Evolutionary conservation across 192 early-diverging fungal species (phyloP).

Genomic region (Spinellus fusiger): DNA sequence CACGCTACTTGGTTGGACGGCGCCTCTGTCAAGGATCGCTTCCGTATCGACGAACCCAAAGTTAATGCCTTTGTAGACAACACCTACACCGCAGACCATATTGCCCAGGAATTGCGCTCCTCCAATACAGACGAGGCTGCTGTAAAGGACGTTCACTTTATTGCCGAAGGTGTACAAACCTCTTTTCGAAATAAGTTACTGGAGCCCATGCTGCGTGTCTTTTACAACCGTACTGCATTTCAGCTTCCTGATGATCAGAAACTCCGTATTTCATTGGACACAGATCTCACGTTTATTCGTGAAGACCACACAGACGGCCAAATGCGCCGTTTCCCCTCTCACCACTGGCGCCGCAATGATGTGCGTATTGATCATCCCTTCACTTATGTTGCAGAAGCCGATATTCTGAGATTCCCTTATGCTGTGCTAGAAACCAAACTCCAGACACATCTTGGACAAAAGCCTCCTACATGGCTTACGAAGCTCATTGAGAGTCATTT

Average conservation of each 20-base stretch:
- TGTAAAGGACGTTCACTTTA: constrained; percentile 61
- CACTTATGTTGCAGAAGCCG: constrained; percentile 63
- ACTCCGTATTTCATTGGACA: constrained; percentile 94
- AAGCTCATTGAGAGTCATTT: constrained; percentile 68
- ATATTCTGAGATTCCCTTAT: constrained; percentile 88
- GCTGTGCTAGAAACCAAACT: constrained; percentile 89
- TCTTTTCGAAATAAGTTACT: constrained; percentile 66
- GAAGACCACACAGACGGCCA: constrained; percentile 76
- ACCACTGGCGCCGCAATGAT: constrained; percentile 92
- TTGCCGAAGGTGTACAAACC: constrained; percentile 69
- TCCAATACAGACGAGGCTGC: constrained; percentile 70
- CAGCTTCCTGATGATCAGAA: constrained; percentile 92
- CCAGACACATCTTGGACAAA: constrained; percentile 59
- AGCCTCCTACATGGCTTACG: constrained; percentile 71
- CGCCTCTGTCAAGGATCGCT: constrained; percentile 80
- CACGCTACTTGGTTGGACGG: constrained; percentile 54
- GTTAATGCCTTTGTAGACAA: constrained; percentile 83
- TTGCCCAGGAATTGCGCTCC: constrained; percentile 70
- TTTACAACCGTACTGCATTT: constrained; percentile 98
- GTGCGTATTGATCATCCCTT: constrained; percentile 76
- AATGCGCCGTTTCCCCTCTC: constrained; percentile 51
- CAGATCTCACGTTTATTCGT: constrained; percentile 91
- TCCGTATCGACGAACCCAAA: constrained; percentile 89
- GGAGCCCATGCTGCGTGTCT: constrained; percentile 80
- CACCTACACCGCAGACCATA: constrained; percentile 64